Conservation (phyloP, 257 asterid genomes). For the Solanum chiquidenum region DNA sequence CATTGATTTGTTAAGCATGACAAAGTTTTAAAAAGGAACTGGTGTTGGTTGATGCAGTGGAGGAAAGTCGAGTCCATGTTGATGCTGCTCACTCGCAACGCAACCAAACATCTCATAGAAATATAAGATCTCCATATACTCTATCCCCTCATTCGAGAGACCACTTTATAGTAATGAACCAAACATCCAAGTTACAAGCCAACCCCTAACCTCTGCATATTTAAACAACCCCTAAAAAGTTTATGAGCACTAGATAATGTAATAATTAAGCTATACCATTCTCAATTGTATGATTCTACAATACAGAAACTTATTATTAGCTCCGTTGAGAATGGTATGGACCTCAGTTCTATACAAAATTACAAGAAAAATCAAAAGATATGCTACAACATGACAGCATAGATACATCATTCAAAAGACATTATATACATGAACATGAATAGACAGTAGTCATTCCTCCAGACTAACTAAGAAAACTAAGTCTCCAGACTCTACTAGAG, state of each 20-base stretch:
- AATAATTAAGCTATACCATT: background rate
- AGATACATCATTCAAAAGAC: background rate
- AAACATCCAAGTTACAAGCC: background rate
- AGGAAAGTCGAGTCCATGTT: too few relatives aligned
- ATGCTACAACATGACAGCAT: background rate
- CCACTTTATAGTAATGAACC: background rate
- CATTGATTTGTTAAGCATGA: background rate
- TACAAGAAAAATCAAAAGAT: background rate
- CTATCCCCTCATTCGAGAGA: background rate
- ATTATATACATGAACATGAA: background rate
- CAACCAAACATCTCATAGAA: background rate
- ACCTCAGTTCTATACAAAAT: background rate
- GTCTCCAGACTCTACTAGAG: background rate
- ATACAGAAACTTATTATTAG: background rate
- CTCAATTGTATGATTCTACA: background rate
- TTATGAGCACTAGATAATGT: too few relatives aligned
- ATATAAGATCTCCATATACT: background rate
- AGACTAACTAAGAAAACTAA: background rate
- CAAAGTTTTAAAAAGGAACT: background rate
- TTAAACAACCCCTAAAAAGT: background rate
- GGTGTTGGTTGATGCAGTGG: too few relatives aligned
- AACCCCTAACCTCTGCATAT: background rate
- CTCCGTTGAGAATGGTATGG: too few relatives aligned
- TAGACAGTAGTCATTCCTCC: background rate
- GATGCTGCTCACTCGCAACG: too few relatives aligned